phyloP scores from a whole-genome alignment of 176 grass and related monocot species.

The Lolium perenne region DNA sequence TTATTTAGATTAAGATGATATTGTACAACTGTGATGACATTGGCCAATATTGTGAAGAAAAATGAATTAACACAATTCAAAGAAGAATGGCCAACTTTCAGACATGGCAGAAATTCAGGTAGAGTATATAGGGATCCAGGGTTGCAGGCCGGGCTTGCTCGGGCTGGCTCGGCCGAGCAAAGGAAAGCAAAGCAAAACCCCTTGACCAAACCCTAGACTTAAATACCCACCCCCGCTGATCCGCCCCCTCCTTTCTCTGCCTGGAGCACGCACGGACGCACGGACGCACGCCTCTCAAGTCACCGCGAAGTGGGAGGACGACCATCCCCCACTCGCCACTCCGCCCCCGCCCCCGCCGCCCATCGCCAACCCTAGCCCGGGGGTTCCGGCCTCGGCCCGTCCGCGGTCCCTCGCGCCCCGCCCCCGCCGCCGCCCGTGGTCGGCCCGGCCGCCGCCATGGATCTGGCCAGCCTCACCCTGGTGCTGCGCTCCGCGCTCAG shows the following conservation, averaged over 20 bases:
- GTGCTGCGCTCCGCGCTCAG: constrained; percentile 91
- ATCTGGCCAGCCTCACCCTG: constrained; percentile 70
- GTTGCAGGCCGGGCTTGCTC: not conserved
- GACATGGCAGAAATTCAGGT: too few species aligned
- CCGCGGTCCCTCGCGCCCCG: not conserved
- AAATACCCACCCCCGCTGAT: constrained; percentile 32
- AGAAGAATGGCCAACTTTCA: too few species aligned
- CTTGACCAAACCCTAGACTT: constrained; percentile 72
- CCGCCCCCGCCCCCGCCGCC: not conserved
- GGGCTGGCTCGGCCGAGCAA: constrained; percentile 12
- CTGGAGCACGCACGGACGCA: constrained; percentile 39
- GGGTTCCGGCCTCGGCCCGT: not conserved
- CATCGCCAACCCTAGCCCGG: constrained; percentile 34
- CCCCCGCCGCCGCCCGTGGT: not conserved
- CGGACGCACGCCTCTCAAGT: constrained; percentile 24
- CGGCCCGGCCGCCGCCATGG: constrained; percentile 52
- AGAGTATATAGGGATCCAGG: too few species aligned
- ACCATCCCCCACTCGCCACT: constrained; percentile 31
- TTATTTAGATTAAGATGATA: too few species aligned
- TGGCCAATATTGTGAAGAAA: too few species aligned
- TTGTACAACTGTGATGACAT: too few species aligned
- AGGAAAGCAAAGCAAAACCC: not conserved
- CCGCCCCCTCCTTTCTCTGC: constrained; percentile 27
- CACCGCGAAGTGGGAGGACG: constrained; percentile 34
- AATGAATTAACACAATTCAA: too few species aligned